These are phyloP conservation scores for Phaeolepiota aurea DNA, from an alignment of 768 basidiomycete species.

Conservation along the genomic window DNA sequence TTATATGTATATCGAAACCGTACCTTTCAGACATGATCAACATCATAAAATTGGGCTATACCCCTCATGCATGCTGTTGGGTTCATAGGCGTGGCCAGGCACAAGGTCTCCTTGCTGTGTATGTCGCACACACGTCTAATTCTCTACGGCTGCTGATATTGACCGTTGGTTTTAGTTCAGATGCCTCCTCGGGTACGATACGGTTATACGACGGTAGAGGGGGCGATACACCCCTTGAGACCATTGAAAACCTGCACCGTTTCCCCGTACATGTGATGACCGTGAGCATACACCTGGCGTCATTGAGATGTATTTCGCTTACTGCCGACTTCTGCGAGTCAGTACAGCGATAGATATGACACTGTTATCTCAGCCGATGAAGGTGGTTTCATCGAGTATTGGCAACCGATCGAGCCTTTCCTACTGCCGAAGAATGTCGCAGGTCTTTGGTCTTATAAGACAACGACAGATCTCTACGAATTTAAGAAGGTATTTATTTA, in stretches of 20 bases:
- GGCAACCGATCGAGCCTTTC: conserved; percentile 88
- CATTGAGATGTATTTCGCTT: not conserved
- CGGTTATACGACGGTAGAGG: conserved; percentile 92
- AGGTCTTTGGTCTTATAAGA: conserved; percentile 87
- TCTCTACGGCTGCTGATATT: not conserved
- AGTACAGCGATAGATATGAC: conserved; percentile 91
- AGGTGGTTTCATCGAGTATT: conserved; percentile 92
- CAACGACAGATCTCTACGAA: conserved; percentile 88
- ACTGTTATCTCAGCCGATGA: conserved; percentile 93
- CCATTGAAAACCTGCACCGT: conserved; percentile 71
- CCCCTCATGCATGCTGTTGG: conserved; percentile 90
- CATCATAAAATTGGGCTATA: conserved; percentile 84
- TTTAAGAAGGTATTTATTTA: conserved; percentile 77
- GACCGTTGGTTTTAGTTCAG: conserved; percentile 49
- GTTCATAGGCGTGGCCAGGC: conserved; percentile 86
- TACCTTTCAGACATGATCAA: conserved; percentile 87
- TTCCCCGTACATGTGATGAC: conserved; percentile 88
- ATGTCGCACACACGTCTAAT: conserved; percentile 21
- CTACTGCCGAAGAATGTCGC: conserved; percentile 69
- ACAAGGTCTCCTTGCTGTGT: conserved; percentile 85
- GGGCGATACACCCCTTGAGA: conserved; percentile 67
- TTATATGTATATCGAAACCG: not conserved
- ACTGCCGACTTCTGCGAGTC: conserved; percentile 3
- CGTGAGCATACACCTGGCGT: conserved; percentile 49
- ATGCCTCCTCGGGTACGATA: conserved; percentile 64